A percentile compares a stretch with the other conserved stretches of the same genome.
phyloP scores from a whole-genome alignment of 2,329 filamentous ascomycete species.

The Falciphora oryzae region DNA sequence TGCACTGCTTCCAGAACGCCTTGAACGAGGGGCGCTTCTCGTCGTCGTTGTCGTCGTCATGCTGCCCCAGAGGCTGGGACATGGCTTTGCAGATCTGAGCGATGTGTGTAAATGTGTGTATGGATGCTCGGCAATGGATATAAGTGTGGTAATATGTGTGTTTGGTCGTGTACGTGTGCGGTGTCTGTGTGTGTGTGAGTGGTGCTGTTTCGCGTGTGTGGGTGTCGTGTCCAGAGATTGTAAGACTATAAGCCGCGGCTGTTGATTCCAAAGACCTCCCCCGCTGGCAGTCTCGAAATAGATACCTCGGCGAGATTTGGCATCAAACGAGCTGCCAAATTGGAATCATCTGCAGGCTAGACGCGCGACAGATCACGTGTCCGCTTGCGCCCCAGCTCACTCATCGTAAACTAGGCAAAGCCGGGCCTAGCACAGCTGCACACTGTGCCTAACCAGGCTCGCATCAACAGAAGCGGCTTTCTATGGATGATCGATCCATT shows the following conservation, averaged over 20 bases:
- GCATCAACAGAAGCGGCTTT: too few species aligned
- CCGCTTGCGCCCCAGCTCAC: too few species aligned
- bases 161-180: too few species aligned
- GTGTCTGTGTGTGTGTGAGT: neutral
- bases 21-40: slow-evolving; percentile 37
- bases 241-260: neutral
- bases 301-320: neutral
- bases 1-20: slow-evolving; percentile 40
- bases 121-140: too few species aligned
- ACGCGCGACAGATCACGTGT: too few species aligned
- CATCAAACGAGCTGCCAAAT: neutral
- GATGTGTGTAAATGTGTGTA: neutral
- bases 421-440: too few species aligned
- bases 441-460: too few species aligned
- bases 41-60: neutral
- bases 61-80: neutral
- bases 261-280: neutral
- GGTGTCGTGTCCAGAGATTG: neutral
- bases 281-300: neutral
- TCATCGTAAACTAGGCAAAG: too few species aligned
- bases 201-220: neutral
- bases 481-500: neutral
- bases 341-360: too few species aligned
- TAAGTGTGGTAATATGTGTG: too few species aligned
- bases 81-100: neutral